These are phyloP conservation scores for Gentiana dahurica DNA, from an alignment of 257 asterid species.

Conservation along the genomic window DNA sequence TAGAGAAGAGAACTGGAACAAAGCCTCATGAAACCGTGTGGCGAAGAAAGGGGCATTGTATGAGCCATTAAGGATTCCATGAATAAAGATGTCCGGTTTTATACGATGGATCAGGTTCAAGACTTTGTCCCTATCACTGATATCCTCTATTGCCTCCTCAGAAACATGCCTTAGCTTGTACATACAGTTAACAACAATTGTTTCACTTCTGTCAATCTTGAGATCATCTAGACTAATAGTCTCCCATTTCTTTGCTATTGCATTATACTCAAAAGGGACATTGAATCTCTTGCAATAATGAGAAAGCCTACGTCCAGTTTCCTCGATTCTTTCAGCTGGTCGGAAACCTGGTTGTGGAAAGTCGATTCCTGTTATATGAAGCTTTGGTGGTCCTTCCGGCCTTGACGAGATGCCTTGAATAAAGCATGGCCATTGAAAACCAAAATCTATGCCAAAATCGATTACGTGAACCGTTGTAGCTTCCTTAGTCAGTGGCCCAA, in stretches of 20 bases:
- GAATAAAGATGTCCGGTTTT: too few relatives aligned
- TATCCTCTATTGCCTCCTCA: too few relatives aligned
- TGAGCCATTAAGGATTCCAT: too few relatives aligned
- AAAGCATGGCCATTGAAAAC: constrained; percentile 88
- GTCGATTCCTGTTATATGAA: constrained; percentile 75
- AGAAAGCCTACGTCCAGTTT: constrained; percentile 65
- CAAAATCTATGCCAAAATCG: constrained; percentile 75
- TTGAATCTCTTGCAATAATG: constrained; percentile 68
- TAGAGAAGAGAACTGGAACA: too few relatives aligned
- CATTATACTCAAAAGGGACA: constrained; percentile 69
- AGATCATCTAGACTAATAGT: too few relatives aligned
- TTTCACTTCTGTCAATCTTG: too few relatives aligned
- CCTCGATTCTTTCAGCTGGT: constrained; percentile 66
- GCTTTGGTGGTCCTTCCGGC: constrained; percentile 53
- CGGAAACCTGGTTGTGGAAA: constrained; percentile 77
- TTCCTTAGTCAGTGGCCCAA: constrained; percentile 27
- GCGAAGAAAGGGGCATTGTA: too few relatives aligned
- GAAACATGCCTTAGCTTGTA: too few relatives aligned
- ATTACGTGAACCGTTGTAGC: constrained; percentile 54
- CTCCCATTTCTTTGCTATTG: constrained; percentile 32
- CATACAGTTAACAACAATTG: too few relatives aligned
- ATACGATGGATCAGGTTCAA: too few relatives aligned
- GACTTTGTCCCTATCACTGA: too few relatives aligned
- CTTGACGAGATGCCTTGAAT: constrained; percentile 51
- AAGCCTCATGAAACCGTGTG: too few relatives aligned